Percentiles rank a stretch among this genome's conserved stretches.
phyloP scores from a whole-genome alignment of 2,329 filamentous ascomycete species.

The Fonsecaea multimorphosa region DNA sequence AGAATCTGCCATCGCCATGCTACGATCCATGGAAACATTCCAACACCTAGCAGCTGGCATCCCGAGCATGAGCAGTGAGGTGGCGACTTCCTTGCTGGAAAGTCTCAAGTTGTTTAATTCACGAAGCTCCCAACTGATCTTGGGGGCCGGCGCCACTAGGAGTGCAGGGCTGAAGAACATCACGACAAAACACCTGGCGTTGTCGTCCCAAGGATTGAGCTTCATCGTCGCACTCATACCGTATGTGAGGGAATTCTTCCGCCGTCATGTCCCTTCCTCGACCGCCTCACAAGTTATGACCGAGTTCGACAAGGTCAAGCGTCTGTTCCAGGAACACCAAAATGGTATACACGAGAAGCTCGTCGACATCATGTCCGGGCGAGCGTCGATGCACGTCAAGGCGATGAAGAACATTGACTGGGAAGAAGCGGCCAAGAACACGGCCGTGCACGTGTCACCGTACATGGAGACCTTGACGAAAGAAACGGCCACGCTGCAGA shows the following conservation, averaged over 20 bases:
- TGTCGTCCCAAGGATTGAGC: conserved; percentile 85
- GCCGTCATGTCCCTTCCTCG: conserved; percentile 67
- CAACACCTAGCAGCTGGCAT: conserved; percentile 82
- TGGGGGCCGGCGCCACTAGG: conserved; percentile 88
- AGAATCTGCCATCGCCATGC: conserved; percentile 78
- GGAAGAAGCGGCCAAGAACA: conserved; percentile 60
- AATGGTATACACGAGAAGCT: conserved; percentile 90
- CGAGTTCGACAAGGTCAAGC: conserved; percentile 87
- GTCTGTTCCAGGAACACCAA: conserved; percentile 86
- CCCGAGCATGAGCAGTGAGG: conserved; percentile 85
- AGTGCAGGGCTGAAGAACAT: conserved; percentile 94
- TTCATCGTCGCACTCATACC: conserved; percentile 88
- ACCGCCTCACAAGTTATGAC: conserved; percentile 65
- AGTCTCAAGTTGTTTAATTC: conserved; percentile 96
- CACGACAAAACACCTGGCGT: conserved; percentile 89
- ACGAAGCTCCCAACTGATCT: conserved; percentile 91
- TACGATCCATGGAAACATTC: conserved; percentile 81
- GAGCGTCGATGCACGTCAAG: conserved; percentile 75
- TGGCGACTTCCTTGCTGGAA: conserved; percentile 76
- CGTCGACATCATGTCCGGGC: conserved; percentile 86
- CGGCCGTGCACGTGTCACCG: conserved; percentile 59
- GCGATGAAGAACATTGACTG: conserved; percentile 77
- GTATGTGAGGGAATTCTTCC: conserved; percentile 87
- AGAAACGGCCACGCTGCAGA: conserved; percentile 83
- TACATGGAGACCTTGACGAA: conserved; percentile 89